phyloP scores from a whole-genome alignment of 2,329 filamentous ascomycete genomes.

The Allantophomopsis lycopodina region DNA sequence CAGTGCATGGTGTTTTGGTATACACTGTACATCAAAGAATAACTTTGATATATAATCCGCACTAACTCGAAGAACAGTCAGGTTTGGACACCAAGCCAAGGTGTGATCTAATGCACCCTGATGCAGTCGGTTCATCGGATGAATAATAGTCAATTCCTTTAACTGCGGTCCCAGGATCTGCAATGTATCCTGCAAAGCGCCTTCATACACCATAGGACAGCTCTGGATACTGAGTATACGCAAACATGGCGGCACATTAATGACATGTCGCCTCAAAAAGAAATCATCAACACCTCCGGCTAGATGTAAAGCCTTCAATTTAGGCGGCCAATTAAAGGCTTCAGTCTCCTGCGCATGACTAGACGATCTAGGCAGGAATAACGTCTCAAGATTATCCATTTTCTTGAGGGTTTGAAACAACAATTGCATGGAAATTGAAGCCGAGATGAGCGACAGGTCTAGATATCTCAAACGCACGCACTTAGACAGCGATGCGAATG shows the following conservation, averaged over 20 bases:
- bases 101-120: slow-evolving; percentile 11
- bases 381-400: slow-evolving; percentile 14
- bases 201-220: slow-evolving; percentile 12
- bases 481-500: slow-evolving; percentile 19
- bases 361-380: slow-evolving; percentile 18
- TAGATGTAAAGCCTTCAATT: slow-evolving; percentile 15
- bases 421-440: slow-evolving; percentile 15
- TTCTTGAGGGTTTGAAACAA: slow-evolving; percentile 17
- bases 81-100: slow-evolving; percentile 10
- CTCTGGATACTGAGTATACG: slow-evolving; percentile 17
- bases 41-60: slow-evolving; percentile 16
- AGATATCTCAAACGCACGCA: slow-evolving; percentile 16
- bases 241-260: slow-evolving; percentile 9
- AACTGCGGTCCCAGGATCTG: slow-evolving; percentile 11
- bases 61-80: slow-evolving; percentile 15
- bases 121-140: slow-evolving; percentile 16
- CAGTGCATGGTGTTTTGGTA: slow-evolving; percentile 10
- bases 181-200: slow-evolving; percentile 9
- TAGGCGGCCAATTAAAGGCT: slow-evolving; percentile 16
- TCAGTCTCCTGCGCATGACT: slow-evolving; percentile 6
- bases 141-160: slow-evolving; percentile 16
- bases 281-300: slow-evolving; percentile 16
- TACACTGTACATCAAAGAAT: slow-evolving; percentile 8
- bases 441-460: slow-evolving; percentile 17
- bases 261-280: slow-evolving; percentile 13